Evolutionary conservation across 495 filamentous ascomycete species (phyloP), one percentile per base, ranked within the genome.

Genomic region (Coniosporium apollinis): DNA sequence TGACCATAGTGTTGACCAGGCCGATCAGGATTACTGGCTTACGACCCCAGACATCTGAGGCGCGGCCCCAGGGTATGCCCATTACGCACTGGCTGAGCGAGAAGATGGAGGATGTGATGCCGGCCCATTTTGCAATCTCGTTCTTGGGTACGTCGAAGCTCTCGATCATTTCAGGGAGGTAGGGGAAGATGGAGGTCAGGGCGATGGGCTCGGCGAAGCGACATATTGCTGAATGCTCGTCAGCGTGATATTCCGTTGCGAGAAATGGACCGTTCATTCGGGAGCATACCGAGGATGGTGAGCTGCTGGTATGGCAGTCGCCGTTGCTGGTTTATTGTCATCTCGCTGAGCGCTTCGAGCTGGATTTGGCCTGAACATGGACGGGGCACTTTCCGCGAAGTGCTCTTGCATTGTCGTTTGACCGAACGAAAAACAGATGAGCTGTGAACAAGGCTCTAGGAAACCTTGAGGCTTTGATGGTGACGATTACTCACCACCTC

Each of bases 151-250:
- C 65, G 13, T 74, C 72, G 40, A 93, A 78, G 56, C 66, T 73
- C 43, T 77, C 69, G 34, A 89, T 80, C 75, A 93, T 84, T 59
- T 85, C 86, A 17, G 80, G 82, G 24, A 96, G 66, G 52, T 96
- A 96, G 11, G 87, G 87, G 41, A 79, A 81, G 42, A 92, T 72
- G 6, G 79, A 85, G 4, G 85, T 92, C 43, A 84, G 60, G 17
- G 82, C 76, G 25, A 92, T 57, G 26, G 72, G 87, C 51, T 96
- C 87, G 33, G 85, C 82, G 48, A 96, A 86, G 45, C 87, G 72
- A 42, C 70, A 76, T 52, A 76, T 61, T 46, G 74, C 78, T 82
- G 36, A 3, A 19, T 13, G 10, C 29, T 20, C 34, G 43, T 60
- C 42, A 57, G 54, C 33, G 13, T 4, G 17, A 17, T 10, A 7